Conservation (phyloP, 148 eudicot genomes). For the Amaranthus palmeri region DNA sequence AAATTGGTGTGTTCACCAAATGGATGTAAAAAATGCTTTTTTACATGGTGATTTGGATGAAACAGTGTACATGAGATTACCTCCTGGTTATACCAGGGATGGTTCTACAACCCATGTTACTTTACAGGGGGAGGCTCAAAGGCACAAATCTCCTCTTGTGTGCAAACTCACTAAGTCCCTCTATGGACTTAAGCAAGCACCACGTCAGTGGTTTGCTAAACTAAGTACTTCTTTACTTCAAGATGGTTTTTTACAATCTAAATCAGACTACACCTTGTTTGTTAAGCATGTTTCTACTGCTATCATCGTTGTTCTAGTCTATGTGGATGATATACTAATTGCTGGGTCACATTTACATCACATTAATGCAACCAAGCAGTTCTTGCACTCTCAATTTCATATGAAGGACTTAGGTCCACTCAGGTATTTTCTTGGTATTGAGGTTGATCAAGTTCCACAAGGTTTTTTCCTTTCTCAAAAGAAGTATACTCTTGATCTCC, state of each 20-base stretch:
- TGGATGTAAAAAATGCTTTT: conserved; percentile 6
- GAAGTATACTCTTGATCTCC: not conserved
- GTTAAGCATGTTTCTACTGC: accelerated
- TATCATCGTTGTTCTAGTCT: not conserved
- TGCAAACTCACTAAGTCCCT: not conserved
- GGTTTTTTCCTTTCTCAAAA: conserved; percentile 3
- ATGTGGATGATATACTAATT: conserved; percentile 11
- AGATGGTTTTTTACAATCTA: not conserved
- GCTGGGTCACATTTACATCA: not conserved
- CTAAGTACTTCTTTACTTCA: not conserved
- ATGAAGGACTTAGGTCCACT: conserved; percentile 7
- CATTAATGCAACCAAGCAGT: not conserved
- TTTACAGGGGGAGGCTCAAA: too few relatives aligned
- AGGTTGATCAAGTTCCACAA: not conserved
- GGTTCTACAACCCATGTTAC: not conserved
- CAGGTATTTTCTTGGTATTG: conserved; percentile 19
- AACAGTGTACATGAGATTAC: not conserved
- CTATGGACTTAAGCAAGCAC: conserved; percentile 8
- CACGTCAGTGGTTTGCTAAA: conserved; percentile 14
- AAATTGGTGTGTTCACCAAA: not conserved
- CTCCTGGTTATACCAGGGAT: not conserved
- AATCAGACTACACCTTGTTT: not conserved
- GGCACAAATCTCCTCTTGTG: accelerated
- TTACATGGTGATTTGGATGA: not conserved
- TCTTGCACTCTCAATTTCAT: not conserved